Evolutionary conservation across 2,329 filamentous ascomycete species (phyloP).

Genomic region (Fusarium gaditjirri): DNA sequence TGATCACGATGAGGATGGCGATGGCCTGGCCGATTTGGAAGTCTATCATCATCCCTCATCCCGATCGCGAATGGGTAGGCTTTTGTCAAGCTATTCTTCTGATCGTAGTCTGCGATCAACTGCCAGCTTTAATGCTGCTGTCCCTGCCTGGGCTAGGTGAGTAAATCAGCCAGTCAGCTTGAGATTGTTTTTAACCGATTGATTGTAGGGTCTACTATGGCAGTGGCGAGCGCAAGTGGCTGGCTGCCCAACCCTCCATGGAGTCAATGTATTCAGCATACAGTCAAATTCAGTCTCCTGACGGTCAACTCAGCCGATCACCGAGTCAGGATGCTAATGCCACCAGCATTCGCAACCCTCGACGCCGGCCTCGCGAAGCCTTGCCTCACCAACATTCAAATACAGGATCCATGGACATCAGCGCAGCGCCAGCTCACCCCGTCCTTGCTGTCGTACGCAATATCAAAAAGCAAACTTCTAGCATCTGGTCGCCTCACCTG

Average conservation of each 20-base stretch:
- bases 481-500: conserved; percentile 80
- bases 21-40: conserved; percentile 70
- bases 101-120: conserved; percentile 65
- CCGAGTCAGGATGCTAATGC: conserved; percentile 61
- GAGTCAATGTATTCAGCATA: conserved; percentile 59
- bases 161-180: conserved; percentile 1
- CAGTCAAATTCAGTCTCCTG: conserved; percentile 59
- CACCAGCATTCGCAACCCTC: conserved; percentile 57
- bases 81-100: conserved; percentile 60
- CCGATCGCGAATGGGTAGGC: conserved; percentile 62
- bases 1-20: conserved; percentile 72
- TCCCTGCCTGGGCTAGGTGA: conserved; percentile 67
- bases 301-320: conserved; percentile 59
- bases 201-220: conserved; percentile 73
- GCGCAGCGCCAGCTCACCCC: conserved; percentile 47
- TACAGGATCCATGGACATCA: conserved; percentile 58
- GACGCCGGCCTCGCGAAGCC: conserved; percentile 56
- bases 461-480: conserved; percentile 63
- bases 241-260: conserved; percentile 58
- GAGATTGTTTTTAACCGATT: neutral
- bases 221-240: conserved; percentile 67
- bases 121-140: conserved; percentile 57
- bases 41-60: conserved; percentile 64
- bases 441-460: conserved; percentile 43
- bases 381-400: conserved; percentile 23